Conservation (phyloP, 139 green algal species). For the Penium margaritaceum region DNA sequence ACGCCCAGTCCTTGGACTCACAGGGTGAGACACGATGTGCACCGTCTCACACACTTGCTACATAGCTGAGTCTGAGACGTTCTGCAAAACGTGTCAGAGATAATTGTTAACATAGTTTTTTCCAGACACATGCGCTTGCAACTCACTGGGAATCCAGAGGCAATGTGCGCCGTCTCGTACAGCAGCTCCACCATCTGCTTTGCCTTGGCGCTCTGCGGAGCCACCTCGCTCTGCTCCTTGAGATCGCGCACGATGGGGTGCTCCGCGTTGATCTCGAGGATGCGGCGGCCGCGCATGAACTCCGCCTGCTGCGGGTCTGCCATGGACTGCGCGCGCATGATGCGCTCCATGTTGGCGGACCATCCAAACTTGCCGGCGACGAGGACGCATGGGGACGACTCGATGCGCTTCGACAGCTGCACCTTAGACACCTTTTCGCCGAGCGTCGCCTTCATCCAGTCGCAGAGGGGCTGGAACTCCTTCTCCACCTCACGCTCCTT, state of each 20-base stretch:
- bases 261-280: slow-evolving; percentile 94
- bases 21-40: too few relatives aligned
- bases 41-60: too few relatives aligned
- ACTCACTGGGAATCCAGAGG: slow-evolving; percentile 52
- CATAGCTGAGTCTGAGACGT: too few relatives aligned
- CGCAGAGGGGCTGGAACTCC: slow-evolving; percentile 65
- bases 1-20: too few relatives aligned
- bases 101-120: too few relatives aligned
- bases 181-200: slow-evolving; percentile 63
- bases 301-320: slow-evolving; percentile 73
- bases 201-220: slow-evolving; percentile 45
- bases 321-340: slow-evolving; percentile 73
- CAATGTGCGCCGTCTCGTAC: slow-evolving; percentile 85
- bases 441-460: slow-evolving; percentile 76
- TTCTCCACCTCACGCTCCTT: slow-evolving; percentile 42
- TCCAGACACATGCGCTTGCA: too few relatives aligned
- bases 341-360: slow-evolving; percentile 93
- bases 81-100: too few relatives aligned
- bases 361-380: slow-evolving; percentile 95
- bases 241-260: slow-evolving; percentile 73
- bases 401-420: slow-evolving; percentile 65
- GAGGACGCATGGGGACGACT: slow-evolving; percentile 82
- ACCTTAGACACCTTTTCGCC: slow-evolving; percentile 74
- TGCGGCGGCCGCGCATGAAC: slow-evolving; percentile 90
- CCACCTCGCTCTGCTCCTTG: slow-evolving; percentile 41